Evolutionary conservation across 108 stramenopile genomes (phyloP).

Genomic region (Aurantiochytrium sp.): DNA sequence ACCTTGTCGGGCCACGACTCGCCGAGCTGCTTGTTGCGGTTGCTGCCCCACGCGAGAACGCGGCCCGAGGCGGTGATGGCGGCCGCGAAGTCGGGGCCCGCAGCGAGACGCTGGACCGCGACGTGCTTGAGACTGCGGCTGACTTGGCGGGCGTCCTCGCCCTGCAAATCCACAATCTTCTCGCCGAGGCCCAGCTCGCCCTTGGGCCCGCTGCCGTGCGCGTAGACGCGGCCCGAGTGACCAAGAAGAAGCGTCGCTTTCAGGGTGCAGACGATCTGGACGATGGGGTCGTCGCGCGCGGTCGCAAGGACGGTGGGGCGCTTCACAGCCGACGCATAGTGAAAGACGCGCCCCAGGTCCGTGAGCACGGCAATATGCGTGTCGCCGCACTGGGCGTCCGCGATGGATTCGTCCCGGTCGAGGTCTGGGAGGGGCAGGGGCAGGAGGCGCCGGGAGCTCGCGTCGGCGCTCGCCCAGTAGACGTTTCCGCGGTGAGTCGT

Average conservation of each 20-base stretch:
- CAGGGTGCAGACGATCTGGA: background rate
- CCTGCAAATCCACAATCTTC: background rate
- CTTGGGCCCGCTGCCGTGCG: background rate
- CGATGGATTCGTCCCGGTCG: background rate
- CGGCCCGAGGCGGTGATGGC: background rate
- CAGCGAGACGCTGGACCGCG: background rate
- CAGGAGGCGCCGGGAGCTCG: no score
- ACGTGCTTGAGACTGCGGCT: background rate
- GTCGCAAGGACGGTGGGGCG: background rate
- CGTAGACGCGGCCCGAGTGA: background rate
- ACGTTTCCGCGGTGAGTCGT: no score
- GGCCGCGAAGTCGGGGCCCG: background rate
- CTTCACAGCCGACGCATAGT: background rate
- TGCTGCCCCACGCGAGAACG: background rate
- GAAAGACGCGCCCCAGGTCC: background rate
- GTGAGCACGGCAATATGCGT: background rate
- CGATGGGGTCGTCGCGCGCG: background rate
- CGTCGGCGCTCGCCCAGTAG: no score
- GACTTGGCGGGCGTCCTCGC: background rate
- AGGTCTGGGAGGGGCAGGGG: no score
- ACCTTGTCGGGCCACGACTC: no score
- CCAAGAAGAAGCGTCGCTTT: background rate
- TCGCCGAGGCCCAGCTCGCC: background rate
- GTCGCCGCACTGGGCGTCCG: background rate
- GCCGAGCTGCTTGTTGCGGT: background rate